Evolutionary conservation across 495 filamentous ascomycete genomes (phyloP).

Genomic region (Pyronema domesticum): DNA sequence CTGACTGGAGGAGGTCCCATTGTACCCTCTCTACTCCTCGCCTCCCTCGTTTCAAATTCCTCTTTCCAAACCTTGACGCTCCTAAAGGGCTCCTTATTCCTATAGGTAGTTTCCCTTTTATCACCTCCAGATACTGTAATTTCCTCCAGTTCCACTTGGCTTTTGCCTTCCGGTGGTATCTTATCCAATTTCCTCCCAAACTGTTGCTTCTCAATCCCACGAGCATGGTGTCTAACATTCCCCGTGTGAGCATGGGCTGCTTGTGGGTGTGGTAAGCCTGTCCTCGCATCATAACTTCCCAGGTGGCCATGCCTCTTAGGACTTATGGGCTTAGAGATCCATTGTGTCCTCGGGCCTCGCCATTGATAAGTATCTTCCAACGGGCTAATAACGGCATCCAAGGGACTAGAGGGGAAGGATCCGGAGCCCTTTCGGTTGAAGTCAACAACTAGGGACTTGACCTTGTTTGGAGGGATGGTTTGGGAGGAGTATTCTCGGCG

Average conservation of each 20-base stretch:
- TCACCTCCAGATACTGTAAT: slow-evolving; percentile 3
- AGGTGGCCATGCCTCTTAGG: too few relatives aligned
- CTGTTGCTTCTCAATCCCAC: not conserved
- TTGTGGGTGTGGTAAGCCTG: not conserved
- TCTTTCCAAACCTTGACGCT: slow-evolving; percentile 7
- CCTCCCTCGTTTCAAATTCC: not conserved
- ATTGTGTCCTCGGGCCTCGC: not conserved
- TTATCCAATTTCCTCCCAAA: not conserved
- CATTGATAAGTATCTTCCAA: not conserved
- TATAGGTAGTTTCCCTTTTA: not conserved
- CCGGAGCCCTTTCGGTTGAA: not conserved
- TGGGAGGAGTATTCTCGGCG: not conserved
- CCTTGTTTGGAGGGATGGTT: slow-evolving; percentile 12
- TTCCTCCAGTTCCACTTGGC: not conserved
- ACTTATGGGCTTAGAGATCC: not conserved
- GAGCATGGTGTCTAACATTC: not conserved
- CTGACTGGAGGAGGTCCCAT: not conserved
- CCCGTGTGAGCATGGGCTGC: not conserved
- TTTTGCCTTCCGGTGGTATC: not conserved
- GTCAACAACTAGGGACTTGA: slow-evolving; percentile 11
- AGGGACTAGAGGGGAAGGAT: not conserved
- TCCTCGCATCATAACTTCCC: not conserved
- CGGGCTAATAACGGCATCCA: not conserved
- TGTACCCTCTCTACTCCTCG: not conserved
- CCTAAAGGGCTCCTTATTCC: slow-evolving; percentile 3